Percentiles rank a stretch among this genome's conserved stretches.
These are phyloP conservation scores for Boletus tylopilopsis DNA, from an alignment of 768 basidiomycete genomes.

Conservation along the genomic window DNA sequence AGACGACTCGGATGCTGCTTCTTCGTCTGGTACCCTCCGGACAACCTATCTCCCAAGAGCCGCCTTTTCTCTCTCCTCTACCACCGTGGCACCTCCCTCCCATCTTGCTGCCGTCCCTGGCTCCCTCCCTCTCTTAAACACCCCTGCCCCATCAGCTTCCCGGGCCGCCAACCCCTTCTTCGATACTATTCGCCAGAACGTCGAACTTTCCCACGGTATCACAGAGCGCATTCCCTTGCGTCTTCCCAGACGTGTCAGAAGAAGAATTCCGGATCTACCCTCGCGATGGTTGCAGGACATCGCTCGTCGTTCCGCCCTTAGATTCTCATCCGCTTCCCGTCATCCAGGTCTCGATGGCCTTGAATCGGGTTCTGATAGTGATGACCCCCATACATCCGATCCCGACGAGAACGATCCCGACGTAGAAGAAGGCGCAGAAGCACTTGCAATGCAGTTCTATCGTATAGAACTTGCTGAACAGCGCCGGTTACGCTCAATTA, in stretches of 20 bases:
- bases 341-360: conserved; percentile 15
- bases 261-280: conserved; percentile 70
- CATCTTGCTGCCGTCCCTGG: conserved; percentile 6
- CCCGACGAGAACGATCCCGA: conserved; percentile 36
- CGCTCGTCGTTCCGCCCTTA: conserved; percentile 46
- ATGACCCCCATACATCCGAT: conserved; percentile 30
- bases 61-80: conserved; percentile 56
- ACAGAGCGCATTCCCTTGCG: conserved; percentile 81
- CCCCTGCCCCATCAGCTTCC: conserved; percentile 21
- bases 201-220: conserved; percentile 70
- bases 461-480: conserved; percentile 90
- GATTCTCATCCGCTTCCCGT: conserved; percentile 9
- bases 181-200: conserved; percentile 86
- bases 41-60: conserved; percentile 58
- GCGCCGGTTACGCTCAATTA: conserved; percentile 79
- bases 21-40: conserved; percentile 37
- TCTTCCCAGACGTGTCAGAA: conserved; percentile 45
- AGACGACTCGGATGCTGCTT: conserved; percentile 41
- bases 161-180: conserved; percentile 80
- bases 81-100: conserved; percentile 26
- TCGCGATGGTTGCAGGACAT: conserved; percentile 77
- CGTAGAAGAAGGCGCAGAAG: conserved; percentile 68
- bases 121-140: conserved; percentile 3
- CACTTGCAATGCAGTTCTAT: conserved; percentile 91
- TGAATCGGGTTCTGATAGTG: conserved; percentile 33